phyloP scores from a whole-genome alignment of 129 eudicot genomes.

The Chrysanthemum makinoi region DNA sequence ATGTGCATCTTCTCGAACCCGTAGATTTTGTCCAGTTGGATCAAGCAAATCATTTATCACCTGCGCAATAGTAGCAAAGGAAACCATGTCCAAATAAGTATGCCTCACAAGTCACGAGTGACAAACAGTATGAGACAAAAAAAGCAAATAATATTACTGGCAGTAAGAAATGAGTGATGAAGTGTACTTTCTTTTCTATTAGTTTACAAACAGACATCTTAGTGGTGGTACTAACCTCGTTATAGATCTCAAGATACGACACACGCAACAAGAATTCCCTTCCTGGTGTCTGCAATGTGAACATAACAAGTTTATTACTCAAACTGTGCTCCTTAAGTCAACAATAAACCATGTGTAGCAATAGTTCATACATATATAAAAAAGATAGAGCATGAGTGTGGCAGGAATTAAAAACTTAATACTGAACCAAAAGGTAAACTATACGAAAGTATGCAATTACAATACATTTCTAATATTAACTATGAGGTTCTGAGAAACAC shows the following conservation, averaged over 20 bases:
- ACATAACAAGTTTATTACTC: conserved; percentile 19
- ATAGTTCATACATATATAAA: neutral
- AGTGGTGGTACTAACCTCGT: conserved; percentile 58
- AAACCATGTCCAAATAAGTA: conserved; percentile 19
- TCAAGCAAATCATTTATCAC: conserved; percentile 97
- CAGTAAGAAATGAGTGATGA: conserved; percentile 15
- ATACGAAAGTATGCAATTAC: conserved; percentile 1
- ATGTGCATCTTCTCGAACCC: conserved; percentile 99
- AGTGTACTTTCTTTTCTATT: neutral
- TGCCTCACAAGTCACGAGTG: conserved; percentile 12
- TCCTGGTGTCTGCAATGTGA: conserved; percentile 67
- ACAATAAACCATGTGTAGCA: neutral
- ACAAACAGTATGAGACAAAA: neutral
- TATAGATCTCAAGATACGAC: conserved; percentile 94
- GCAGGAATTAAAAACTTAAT: neutral
- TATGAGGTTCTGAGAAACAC: conserved; percentile 27
- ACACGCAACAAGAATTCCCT: conserved; percentile 94
- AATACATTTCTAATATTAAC: conserved; percentile 1
- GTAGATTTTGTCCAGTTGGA: conserved; percentile 98
- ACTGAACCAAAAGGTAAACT: conserved; percentile 16
- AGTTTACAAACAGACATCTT: conserved; percentile 14
- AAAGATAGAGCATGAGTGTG: neutral
- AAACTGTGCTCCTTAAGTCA: conserved; percentile 20
- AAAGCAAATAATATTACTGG: conserved; percentile 5
- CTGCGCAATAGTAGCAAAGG: conserved; percentile 45